Evolutionary conservation across 306 rosid genomes (phyloP).

Genomic region (Dalbergia cochinchinensis): DNA sequence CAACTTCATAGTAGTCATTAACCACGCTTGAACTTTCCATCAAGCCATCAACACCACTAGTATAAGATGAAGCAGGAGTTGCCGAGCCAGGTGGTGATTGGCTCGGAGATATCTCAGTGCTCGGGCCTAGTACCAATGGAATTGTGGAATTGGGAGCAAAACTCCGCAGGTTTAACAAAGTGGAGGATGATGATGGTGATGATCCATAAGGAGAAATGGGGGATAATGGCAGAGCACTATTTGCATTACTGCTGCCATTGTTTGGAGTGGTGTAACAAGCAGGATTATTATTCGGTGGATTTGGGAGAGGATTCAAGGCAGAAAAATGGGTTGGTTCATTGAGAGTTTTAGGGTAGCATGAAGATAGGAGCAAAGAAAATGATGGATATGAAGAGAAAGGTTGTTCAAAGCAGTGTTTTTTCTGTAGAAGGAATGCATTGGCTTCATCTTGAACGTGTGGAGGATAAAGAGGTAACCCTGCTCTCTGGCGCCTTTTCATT

Average conservation of each 20-base stretch:
- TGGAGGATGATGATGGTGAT: slow-evolving; percentile 47
- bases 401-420: slow-evolving; percentile 32
- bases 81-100: slow-evolving; percentile 53
- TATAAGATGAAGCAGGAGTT: slow-evolving; percentile 61
- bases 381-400: slow-evolving; percentile 48
- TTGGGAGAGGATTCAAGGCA: slow-evolving; percentile 10
- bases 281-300: slow-evolving; percentile 28
- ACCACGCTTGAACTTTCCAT: slow-evolving; percentile 48
- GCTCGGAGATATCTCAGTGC: slow-evolving; percentile 66
- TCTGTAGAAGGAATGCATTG: slow-evolving; percentile 43
- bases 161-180: slow-evolving; percentile 47
- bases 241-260: slow-evolving; percentile 32
- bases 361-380: slow-evolving; percentile 50
- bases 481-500: slow-evolving; percentile 76
- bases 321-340: slow-evolving; percentile 42
- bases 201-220: slow-evolving; percentile 49
- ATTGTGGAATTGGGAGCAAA: slow-evolving; percentile 13
- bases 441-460: slow-evolving; percentile 59
- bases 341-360: slow-evolving; percentile 47
- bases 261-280: slow-evolving; percentile 39
- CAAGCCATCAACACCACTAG: slow-evolving; percentile 54
- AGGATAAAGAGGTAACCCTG: slow-evolving; percentile 79
- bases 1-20: slow-evolving; percentile 37
- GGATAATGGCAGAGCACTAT: slow-evolving; percentile 51
- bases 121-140: slow-evolving; percentile 32